Evolutionary conservation across 2,329 filamentous ascomycete genomes (phyloP), one percentile per base, ranked within the genome.

Genomic region (Colletotrichum sp.): DNA sequence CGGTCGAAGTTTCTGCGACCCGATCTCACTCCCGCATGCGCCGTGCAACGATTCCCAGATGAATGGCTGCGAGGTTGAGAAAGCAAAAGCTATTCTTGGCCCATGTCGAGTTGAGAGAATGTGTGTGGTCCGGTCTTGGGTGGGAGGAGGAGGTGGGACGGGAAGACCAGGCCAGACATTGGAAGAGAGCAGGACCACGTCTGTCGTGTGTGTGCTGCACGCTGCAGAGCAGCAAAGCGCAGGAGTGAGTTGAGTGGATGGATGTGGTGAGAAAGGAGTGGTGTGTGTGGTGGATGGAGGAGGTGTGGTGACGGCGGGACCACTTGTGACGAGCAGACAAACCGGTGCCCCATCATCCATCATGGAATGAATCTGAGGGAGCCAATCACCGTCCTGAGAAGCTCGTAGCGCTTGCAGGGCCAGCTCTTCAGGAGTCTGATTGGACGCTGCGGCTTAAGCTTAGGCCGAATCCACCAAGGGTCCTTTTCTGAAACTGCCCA

Each of bases 391-490:
- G 7, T 44, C 74, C 78, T 79, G 78, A 70, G 16, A 22, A 68
- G 75, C 68, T 72, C 73, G 71, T 79, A 78, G 80, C 80, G 81
- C 81, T 77, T 77, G 79, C 75, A 78, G 77, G 79, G 78, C 57
- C 16, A 79, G 81, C 76, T 80, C 79, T 22, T 81, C 80, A 79
- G 70, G 77, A 67, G n/a, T 63, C 36, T 84, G 80, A 85, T 85
- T 86, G 84, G 84, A 39, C 70, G 64, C 75, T 72, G 77, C 75
- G 78, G 79, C 65, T 79, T 80, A 77, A 79, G 80, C 79, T 81
- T 81, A 81, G 81, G 79, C 83, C 82, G 82, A 82, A 80, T 83
- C 81, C 82, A 80, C 79, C 77, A 77, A 78, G 81, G 78, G 78
- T 79, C 71, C 39, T 61, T 75, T 82, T 75, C 71, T 79, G 79